Evolutionary conservation across 148 eudicot genomes (phyloP).

Genomic region (Rhododendron ovatum): DNA sequence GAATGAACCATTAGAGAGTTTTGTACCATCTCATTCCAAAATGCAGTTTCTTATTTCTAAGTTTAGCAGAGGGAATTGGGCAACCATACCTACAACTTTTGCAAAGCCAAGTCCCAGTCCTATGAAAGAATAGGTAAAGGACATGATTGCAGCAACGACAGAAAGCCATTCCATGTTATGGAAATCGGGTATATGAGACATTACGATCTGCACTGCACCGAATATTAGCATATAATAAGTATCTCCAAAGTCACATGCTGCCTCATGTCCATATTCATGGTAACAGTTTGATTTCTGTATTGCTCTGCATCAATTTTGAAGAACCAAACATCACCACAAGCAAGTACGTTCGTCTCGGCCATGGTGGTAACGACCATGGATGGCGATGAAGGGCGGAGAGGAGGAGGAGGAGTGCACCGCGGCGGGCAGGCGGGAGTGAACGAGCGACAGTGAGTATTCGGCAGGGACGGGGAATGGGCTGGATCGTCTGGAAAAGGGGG

Average conservation of each 20-base stretch:
- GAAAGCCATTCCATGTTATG: slow-evolving; percentile 67
- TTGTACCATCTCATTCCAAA: too few species aligned
- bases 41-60: not conserved
- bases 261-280: slow-evolving; percentile 46
- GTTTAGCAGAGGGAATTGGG: not conserved
- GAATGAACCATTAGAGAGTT: too few species aligned
- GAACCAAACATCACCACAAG: not conserved
- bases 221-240: slow-evolving; percentile 47
- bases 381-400: too few species aligned
- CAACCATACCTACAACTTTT: slow-evolving; percentile 37
- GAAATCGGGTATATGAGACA: slow-evolving; percentile 62
- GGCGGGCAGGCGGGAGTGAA: too few species aligned
- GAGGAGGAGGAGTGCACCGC: too few species aligned
- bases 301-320: slow-evolving; percentile 37
- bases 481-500: too few species aligned
- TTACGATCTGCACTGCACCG: slow-evolving; percentile 42
- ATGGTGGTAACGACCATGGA: too few species aligned
- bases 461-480: too few species aligned
- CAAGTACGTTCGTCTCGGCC: not conserved
- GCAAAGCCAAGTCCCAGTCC: slow-evolving; percentile 44
- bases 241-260: slow-evolving; percentile 38
- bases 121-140: slow-evolving; percentile 54
- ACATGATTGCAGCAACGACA: slow-evolving; percentile 54
- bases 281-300: slow-evolving; percentile 55
- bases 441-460: too few species aligned